These are phyloP conservation scores for Colletotrichum salicis DNA, from an alignment of 2,329 filamentous ascomycete species.

Conservation along the genomic window DNA sequence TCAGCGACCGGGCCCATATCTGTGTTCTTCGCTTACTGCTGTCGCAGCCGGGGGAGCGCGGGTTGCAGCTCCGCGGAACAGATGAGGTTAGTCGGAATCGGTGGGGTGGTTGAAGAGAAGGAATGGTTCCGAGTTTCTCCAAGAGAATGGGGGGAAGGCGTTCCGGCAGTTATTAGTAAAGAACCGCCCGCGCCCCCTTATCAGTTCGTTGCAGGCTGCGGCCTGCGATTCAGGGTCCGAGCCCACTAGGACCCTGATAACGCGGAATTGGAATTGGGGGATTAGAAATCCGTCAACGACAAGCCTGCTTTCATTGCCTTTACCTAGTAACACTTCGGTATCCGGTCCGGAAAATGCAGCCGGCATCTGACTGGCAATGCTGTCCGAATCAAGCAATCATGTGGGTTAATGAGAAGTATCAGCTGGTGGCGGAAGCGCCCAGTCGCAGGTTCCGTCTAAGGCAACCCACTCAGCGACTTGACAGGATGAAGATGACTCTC, in stretches of 20 bases:
- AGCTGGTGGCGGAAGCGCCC: too few species aligned
- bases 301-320: neutral
- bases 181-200: neutral
- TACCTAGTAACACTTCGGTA: too few species aligned
- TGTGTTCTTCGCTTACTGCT: neutral
- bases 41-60: neutral
- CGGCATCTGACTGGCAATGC: too few species aligned
- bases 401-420: too few species aligned
- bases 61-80: constrained; percentile 9
- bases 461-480: too few species aligned
- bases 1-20: constrained; percentile 16
- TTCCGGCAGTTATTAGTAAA: constrained; percentile 6
- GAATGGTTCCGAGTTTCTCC: constrained; percentile 14
- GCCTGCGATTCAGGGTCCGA: neutral
- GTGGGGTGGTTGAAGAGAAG: neutral
- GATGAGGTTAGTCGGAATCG: constrained; percentile 14
- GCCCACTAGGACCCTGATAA: neutral
- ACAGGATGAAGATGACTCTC: too few species aligned
- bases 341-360: too few species aligned
- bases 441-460: too few species aligned
- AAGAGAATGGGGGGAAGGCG: neutral
- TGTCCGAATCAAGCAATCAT: too few species aligned
- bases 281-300: neutral
- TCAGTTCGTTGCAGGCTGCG: neutral
- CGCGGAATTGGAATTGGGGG: neutral